Percentiles rank a stretch among this genome's conserved stretches.
Evolutionary conservation across 2,329 filamentous ascomycete genomes (phyloP).

Genomic region (Phaeosphaeria sp.): DNA sequence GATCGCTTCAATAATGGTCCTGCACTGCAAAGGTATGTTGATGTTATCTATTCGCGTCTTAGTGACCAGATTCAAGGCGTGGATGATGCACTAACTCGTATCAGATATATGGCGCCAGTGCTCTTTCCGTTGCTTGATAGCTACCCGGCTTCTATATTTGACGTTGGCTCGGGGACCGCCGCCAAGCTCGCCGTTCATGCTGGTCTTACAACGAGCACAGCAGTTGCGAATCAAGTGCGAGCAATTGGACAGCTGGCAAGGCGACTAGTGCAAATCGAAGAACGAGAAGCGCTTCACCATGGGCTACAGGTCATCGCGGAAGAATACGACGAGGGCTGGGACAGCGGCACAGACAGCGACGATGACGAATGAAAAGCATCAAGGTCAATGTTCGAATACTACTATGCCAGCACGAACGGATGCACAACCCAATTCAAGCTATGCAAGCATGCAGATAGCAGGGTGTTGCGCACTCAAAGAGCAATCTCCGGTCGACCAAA

Average conservation of each 20-base stretch:
- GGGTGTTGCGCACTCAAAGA: background rate
- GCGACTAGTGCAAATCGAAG: constrained; percentile 72
- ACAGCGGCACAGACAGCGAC: constrained; percentile 68
- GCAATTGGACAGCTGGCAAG: constrained; percentile 68
- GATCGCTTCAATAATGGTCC: constrained; percentile 46
- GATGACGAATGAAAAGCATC: constrained; percentile 62
- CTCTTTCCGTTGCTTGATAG: constrained; percentile 82
- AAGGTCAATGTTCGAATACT: too few species aligned
- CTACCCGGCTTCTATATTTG: constrained; percentile 75
- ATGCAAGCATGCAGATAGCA: too few species aligned
- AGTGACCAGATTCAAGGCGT: constrained; percentile 4
- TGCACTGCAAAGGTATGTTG: constrained; percentile 44
- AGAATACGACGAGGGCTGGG: constrained; percentile 88
- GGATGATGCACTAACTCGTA: constrained; percentile 21
- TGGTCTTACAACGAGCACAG: constrained; percentile 75
- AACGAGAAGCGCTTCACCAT: constrained; percentile 83
- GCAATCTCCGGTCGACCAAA: background rate
- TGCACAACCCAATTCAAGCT: too few species aligned
- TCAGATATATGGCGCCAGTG: constrained; percentile 61
- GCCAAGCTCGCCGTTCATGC: constrained; percentile 54
- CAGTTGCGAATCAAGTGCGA: constrained; percentile 73
- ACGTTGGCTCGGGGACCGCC: constrained; percentile 48
- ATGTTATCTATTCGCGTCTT: constrained; percentile 3
- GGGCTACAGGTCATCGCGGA: constrained; percentile 82
- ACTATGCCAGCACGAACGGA: too few species aligned